Evolutionary conservation across 352 stramenopile genomes (phyloP), one percentile per base, ranked within the genome.

Genomic region (Phytophthora brassicae): DNA sequence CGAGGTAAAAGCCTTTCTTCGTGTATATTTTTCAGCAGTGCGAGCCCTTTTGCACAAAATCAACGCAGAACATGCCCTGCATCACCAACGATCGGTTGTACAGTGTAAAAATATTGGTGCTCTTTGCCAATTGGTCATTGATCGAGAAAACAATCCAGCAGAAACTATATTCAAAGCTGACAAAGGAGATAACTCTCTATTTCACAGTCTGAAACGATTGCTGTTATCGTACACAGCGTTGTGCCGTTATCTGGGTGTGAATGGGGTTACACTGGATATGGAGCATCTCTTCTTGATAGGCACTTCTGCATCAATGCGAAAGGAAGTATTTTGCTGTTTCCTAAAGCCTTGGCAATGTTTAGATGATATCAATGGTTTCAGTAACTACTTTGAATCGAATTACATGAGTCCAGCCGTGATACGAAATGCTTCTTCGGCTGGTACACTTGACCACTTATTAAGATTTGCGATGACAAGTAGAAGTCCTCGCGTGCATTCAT

Each of bases 231-330:
- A 77, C 43, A 50, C 54, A 23, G 49, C 68, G 17, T 24, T 52
- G 12, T 77, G 68, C 52, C 66, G 38, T 20, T 56, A 13, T 11
- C 47, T 80, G 13, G 26, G 46, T 19, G 36, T 68, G 11, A 59
- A 63, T 35, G 58, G 41, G 20, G 46, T 72, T 13, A 19, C 54
- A n/a, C 28, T 77, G 24, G 52, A 80, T 47, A n/a, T 80, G 26
- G 39, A 60, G 4, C 68, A 74, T 8, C 29, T 56, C 2, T 52
- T 59, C 16, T 55, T 46, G 14, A 42, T 56, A 19, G 8, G 31
- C 14, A 8, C 38, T 24, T 8, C 20, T n/a, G 26, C 26, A 31
- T 17, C 24, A 35, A 2, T 48, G 16, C 35, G 65, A 45, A 62
- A 63, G n/a, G 49, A 67, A 12, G 12, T 56, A n/a, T n/a, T 73